Base-by-base conservation (phyloP, 768 basidiomycete species). In the Strobilomyces echinocephalus region DNA sequence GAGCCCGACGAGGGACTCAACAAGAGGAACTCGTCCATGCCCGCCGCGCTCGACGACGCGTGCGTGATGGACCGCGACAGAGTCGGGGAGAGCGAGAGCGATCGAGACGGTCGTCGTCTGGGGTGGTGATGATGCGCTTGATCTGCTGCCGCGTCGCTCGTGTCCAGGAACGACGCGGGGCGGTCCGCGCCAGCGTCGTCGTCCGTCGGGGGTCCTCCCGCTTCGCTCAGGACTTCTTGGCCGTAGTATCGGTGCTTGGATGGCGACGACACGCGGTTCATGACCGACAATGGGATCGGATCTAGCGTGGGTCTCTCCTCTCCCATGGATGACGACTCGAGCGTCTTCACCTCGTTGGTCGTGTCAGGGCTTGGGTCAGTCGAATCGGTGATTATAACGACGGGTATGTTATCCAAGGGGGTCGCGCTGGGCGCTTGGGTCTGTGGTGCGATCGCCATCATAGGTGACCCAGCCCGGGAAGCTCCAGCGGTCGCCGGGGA, bases 21-120 rank as follows among this genome's bases (percentile, higher is more conserved):
- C 43, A 63, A 20, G 18, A 63, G 34, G 36, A 63, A 63, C 26
- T 61, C 62, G 8, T 63, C 63, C 62, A 63, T 63, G 10, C 62
- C 62, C 10, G 52, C 62, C 10, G 52, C 40, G 10, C 28, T 30
- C 20, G 63, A 54, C 24, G 56, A 54, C 24, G 56, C 54, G 46
- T 56, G 63, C 30, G 26, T 49, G 9, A 61, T 51, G 4, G 62
- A 63, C 18, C 39, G 59, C 8, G 62, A 50, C 6, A 24, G 24
- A 4, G 24, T 24, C 24, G 24, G 24, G 0, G 62, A 50, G 14
- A 56, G 47, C 7, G 62, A 64, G 15, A 30, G 30, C 30, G 30
- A 30, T 6, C 54, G 46, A 2, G 62, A 61, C 0, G 62, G 54
- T 15, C 56, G 63, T 10, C 50, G 56, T 31, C 30, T 28, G 9